Evolutionary conservation across 805 yeast genomes (phyloP), one percentile per base, ranked within the genome.

Genomic region (Ogataea dorogensis): DNA sequence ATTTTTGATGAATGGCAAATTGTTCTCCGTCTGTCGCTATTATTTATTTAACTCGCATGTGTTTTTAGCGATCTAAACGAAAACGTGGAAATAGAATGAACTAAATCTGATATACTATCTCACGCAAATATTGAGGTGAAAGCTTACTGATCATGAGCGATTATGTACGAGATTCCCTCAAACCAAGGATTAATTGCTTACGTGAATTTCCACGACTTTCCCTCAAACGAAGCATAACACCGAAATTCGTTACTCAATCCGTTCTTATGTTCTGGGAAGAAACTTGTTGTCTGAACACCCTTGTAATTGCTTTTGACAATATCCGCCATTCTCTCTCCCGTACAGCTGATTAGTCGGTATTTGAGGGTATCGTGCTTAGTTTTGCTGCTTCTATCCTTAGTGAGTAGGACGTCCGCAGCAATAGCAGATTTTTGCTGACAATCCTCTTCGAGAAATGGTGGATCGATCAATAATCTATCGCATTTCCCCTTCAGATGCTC

Each of bases 191-290:
- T n/a, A n/a, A 19, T n/a, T 17, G 13, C 26, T 31, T 27, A 22
- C 13, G 22, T 53, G 48, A 72, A 81, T 41, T 65, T 71, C 96
- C 95, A 86, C 36, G 68, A 58, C 2, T 59, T 50, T 41, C 93
- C 75, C 55, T 83, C 93, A 49, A 74, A 86, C 23, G 77, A 71
- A 1, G 96, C 86, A 54, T 86, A 88, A 50, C 96, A 87, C 50
- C 85, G 67, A 60, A 86, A 88, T 59, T 88, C 96, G 55, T 88
- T 88, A 53, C 89, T 81, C 42, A 88, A 68, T 0, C 95, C 95
- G 51, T 85, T 84, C 39, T 79, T 80, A 53, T 88, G 96, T 47
- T 81, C 82, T 1, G 96, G 96, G 25, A 61, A 55, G 56, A 83
- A 88, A 22, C 70, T 64, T 0, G 96, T 88, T 33, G 79, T 68